phyloP scores from a whole-genome alignment of 208 protist species.

The Leptomonas seymouri region DNA sequence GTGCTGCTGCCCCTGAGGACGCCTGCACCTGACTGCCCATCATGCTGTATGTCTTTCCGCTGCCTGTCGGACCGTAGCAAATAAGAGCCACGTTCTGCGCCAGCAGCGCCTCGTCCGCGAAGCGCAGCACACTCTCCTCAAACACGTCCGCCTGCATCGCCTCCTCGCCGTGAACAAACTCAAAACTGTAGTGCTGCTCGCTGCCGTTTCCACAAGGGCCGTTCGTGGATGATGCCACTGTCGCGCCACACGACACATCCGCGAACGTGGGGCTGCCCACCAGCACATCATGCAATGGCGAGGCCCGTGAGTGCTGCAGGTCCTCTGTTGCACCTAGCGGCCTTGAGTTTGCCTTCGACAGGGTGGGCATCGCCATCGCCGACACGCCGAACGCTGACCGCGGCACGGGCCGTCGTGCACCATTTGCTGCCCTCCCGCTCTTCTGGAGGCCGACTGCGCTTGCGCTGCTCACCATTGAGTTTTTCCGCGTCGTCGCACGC shows the following conservation, averaged over 20 bases:
- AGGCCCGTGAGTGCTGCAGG: neutral
- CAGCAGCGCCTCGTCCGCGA: conserved; percentile 84
- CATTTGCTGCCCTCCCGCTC: neutral
- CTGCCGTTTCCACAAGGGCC: conserved; percentile 10
- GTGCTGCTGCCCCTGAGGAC: neutral
- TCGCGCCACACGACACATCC: neutral
- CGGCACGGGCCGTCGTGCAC: conserved; percentile 11
- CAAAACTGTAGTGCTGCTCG: conserved; percentile 85
- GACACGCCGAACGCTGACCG: conserved; percentile 27
- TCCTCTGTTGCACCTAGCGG: neutral
- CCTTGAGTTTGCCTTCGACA: neutral
- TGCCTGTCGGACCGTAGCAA: conserved; percentile 89
- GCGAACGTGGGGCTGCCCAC: neutral
- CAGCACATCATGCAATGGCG: conserved; percentile 1
- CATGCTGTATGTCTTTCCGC: conserved; percentile 92
- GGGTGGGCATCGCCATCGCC: conserved; percentile 21
- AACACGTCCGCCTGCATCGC: conserved; percentile 89
- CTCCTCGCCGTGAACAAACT: conserved; percentile 85
- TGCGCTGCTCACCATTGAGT: conserved; percentile 11
- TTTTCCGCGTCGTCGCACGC: conserved; percentile 11
- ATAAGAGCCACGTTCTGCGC: conserved; percentile 84
- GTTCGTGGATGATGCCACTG: neutral
- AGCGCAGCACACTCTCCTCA: conserved; percentile 84
- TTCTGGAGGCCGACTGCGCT: neutral
- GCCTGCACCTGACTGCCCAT: conserved; percentile 57